Evolutionary conservation across 352 stramenopile genomes (phyloP).

Genomic region (Pythium chondricola): DNA sequence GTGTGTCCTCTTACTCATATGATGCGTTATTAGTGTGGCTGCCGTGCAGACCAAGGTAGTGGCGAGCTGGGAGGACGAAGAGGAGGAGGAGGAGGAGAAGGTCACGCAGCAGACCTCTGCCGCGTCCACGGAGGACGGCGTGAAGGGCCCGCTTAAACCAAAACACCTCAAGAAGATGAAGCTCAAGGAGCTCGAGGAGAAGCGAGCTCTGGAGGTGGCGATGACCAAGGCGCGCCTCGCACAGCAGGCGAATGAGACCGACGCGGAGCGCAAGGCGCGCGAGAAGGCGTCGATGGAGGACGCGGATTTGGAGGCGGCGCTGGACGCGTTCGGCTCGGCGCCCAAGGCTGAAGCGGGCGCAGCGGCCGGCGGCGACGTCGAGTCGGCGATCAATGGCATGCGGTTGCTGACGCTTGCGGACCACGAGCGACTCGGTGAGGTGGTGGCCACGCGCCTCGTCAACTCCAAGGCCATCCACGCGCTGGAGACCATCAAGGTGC

Average conservation of each 20-base stretch:
- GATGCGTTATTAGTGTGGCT: constrained; percentile 18
- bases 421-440: constrained; percentile 64
- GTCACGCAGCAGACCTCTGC: constrained; percentile 11
- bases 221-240: constrained; percentile 69
- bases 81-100: constrained; percentile 60
- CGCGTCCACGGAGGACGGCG: constrained; percentile 16
- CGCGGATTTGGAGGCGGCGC: constrained; percentile 67
- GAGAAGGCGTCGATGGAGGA: constrained; percentile 52
- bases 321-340: constrained; percentile 64
- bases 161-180: constrained; percentile 87
- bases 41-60: constrained; percentile 32
- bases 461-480: constrained; percentile 72
- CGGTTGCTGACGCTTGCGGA: constrained; percentile 65
- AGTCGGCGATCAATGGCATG: constrained; percentile 47
- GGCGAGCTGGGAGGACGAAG: constrained; percentile 75
- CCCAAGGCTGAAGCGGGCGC: constrained; percentile 28
- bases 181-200: constrained; percentile 82
- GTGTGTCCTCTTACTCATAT: neutral
- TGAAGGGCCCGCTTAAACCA: constrained; percentile 65
- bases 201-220: constrained; percentile 68
- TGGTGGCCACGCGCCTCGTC: constrained; percentile 46
- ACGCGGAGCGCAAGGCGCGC: constrained; percentile 57
- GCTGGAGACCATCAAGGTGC: constrained; percentile 75
- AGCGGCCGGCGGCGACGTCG: constrained; percentile 27
- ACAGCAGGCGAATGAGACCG: constrained; percentile 55